phyloP scores from a whole-genome alignment of 352 stramenopile genomes.

The Pythium oligandrum region DNA sequence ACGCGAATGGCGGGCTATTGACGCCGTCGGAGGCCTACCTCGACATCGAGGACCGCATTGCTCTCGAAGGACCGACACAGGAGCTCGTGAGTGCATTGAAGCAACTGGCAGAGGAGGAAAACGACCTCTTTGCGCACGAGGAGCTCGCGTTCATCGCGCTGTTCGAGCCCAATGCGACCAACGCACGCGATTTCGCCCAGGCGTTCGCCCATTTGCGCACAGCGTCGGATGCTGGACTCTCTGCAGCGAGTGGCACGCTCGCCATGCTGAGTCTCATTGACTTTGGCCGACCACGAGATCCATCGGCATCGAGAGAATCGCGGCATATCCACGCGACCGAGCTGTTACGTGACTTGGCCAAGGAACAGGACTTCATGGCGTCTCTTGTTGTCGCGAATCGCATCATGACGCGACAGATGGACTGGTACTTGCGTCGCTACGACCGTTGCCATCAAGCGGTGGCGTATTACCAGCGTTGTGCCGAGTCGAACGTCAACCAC shows the following conservation, averaged over 20 bases:
- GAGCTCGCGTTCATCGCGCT: conserved; percentile 56
- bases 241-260: conserved; percentile 32
- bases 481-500: conserved; percentile 47
- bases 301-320: conserved; percentile 16
- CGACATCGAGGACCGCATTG: conserved; percentile 43
- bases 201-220: conserved; percentile 39
- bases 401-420: conserved; percentile 33
- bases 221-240: conserved; percentile 37
- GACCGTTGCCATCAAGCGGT: conserved; percentile 34
- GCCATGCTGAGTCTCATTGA: conserved; percentile 60
- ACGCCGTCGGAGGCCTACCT: conserved; percentile 40
- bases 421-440: conserved; percentile 3
- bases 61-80: conserved; percentile 32
- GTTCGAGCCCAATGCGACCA: conserved; percentile 34
- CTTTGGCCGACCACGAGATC: conserved; percentile 24
- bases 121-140: conserved; percentile 48
- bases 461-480: conserved; percentile 43
- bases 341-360: conserved; percentile 26
- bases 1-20: not conserved
- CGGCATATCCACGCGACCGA: conserved; percentile 29
- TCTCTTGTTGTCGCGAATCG: conserved; percentile 54
- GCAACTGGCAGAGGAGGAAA: conserved; percentile 18
- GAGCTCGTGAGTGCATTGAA: conserved; percentile 33
- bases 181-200: conserved; percentile 29
- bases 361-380: conserved; percentile 41